Conservation (phyloP, 2,329 filamentous ascomycete genomes). For the Alternaria infectoria region DNA sequence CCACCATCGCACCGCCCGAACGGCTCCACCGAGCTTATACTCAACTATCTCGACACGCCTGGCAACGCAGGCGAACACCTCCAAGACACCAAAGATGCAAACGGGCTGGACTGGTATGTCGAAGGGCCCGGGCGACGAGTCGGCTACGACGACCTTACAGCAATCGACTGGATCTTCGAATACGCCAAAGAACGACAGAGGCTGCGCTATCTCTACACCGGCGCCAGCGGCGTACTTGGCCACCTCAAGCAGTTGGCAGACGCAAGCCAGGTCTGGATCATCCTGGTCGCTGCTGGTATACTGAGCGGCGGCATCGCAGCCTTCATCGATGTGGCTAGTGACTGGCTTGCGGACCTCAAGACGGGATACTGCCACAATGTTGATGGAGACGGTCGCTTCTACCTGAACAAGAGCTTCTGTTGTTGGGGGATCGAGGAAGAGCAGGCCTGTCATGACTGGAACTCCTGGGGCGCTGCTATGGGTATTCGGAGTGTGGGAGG, state of each 20-base stretch:
- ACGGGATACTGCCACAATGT: conserved; percentile 82
- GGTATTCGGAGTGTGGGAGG: conserved; percentile 70
- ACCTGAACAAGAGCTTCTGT: conserved; percentile 89
- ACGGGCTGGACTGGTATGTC: conserved; percentile 77
- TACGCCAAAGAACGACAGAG: conserved; percentile 95
- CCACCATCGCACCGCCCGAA: conserved; percentile 31
- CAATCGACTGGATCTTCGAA: conserved; percentile 99
- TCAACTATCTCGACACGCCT: conserved; percentile 51
- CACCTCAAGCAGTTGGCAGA: conserved; percentile 77
- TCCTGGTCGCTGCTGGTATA: conserved; percentile 84
- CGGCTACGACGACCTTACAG: conserved; percentile 93
- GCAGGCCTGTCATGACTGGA: conserved; percentile 85
- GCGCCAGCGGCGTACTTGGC: conserved; percentile 73
- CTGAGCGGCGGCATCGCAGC: conserved; percentile 85
- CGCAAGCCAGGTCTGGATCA: conserved; percentile 88
- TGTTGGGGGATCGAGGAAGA: conserved; percentile 83
- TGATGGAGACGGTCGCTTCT: conserved; percentile 82
- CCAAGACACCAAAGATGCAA: conserved; percentile 53
- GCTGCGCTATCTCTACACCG: conserved; percentile 75
- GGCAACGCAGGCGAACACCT: conserved; percentile 46
- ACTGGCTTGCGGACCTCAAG: conserved; percentile 94
- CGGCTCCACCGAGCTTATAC: conserved; percentile 48
- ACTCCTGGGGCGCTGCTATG: conserved; percentile 79
- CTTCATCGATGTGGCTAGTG: conserved; percentile 84
- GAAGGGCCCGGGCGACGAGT: conserved; percentile 89